Evolutionary conservation across 2,329 filamentous ascomycete species (phyloP).

Genomic region (Teratosphaeria nubilosa): DNA sequence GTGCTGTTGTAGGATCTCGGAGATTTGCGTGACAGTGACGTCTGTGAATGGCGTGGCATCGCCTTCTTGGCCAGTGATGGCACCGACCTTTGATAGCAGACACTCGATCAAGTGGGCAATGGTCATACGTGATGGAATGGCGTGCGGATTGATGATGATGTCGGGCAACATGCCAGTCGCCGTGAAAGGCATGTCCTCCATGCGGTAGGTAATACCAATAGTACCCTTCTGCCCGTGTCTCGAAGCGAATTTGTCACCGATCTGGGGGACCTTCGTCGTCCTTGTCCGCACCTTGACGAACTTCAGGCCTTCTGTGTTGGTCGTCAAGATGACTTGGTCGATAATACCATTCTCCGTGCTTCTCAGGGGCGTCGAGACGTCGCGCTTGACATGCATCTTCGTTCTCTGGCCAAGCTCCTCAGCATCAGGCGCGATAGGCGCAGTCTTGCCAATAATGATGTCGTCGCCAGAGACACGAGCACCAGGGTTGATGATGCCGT

Average conservation of each 20-base stretch:
- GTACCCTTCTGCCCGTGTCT: constrained; percentile 99
- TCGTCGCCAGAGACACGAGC: constrained; percentile 94
- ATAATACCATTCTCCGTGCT: constrained; percentile 96
- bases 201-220: constrained; percentile 94
- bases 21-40: constrained; percentile 90
- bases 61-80: constrained; percentile 87
- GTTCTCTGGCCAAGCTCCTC: constrained; percentile 91
- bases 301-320: constrained; percentile 84
- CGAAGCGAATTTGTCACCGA: constrained; percentile 98
- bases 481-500: constrained; percentile 88
- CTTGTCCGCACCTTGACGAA: constrained; percentile 97
- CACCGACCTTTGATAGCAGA: constrained; percentile 89
- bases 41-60: constrained; percentile 97
- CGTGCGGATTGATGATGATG: constrained; percentile 97
- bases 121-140: constrained; percentile 99
- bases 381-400: constrained; percentile 80
- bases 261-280: constrained; percentile 96
- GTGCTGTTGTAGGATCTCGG: constrained; percentile 71
- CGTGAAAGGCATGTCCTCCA: constrained; percentile 98
- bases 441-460: constrained; percentile 98
- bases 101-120: constrained; percentile 99
- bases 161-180: constrained; percentile 85
- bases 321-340: constrained; percentile 85
- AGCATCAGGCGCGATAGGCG: constrained; percentile 82
- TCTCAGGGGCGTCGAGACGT: constrained; percentile 87